Conservation (phyloP, 495 filamentous ascomycete genomes). For the Evernia prunastri region DNA sequence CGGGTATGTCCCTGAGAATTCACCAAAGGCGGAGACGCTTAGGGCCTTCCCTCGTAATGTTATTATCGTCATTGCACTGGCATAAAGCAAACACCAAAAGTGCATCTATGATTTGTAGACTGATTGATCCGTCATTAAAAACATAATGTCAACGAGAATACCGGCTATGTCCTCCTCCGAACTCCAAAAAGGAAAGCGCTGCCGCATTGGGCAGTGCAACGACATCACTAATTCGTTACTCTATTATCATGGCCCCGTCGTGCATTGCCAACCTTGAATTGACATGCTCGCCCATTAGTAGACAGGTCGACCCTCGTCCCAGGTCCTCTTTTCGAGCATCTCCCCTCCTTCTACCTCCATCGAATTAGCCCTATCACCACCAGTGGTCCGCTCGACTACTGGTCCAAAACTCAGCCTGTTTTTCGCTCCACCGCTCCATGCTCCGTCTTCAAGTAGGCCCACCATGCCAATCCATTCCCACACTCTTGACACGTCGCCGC, state of each 20-base stretch:
- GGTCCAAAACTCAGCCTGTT: conserved; percentile 31
- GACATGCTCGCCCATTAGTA: conserved; percentile 37
- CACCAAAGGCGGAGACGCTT: too few relatives aligned
- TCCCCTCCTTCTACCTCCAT: conserved; percentile 25
- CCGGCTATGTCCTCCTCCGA: neutral
- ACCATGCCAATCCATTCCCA: conserved; percentile 92
- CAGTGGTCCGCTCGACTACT: conserved; percentile 61
- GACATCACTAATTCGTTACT: neutral
- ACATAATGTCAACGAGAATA: neutral
- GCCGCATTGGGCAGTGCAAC: neutral
- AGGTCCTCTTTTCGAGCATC: conserved; percentile 39
- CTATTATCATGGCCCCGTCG: neutral
- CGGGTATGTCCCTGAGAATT: too few relatives aligned
- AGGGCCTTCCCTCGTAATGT: too few relatives aligned
- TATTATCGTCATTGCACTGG: too few relatives aligned
- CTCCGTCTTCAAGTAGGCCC: conserved; percentile 36
- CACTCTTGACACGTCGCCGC: conserved; percentile 77
- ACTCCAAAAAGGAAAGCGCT: neutral
- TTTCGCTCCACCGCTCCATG: conserved; percentile 23
- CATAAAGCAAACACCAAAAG: too few relatives aligned
- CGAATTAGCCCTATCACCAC: conserved; percentile 68
- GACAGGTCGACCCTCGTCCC: conserved; percentile 60
- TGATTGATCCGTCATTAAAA: too few relatives aligned
- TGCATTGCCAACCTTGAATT: neutral
- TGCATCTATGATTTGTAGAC: too few relatives aligned